Evolutionary conservation across 805 yeast genomes (phyloP), one percentile per base, ranked within the genome.

Genomic region (Limtongia smithiae): DNA sequence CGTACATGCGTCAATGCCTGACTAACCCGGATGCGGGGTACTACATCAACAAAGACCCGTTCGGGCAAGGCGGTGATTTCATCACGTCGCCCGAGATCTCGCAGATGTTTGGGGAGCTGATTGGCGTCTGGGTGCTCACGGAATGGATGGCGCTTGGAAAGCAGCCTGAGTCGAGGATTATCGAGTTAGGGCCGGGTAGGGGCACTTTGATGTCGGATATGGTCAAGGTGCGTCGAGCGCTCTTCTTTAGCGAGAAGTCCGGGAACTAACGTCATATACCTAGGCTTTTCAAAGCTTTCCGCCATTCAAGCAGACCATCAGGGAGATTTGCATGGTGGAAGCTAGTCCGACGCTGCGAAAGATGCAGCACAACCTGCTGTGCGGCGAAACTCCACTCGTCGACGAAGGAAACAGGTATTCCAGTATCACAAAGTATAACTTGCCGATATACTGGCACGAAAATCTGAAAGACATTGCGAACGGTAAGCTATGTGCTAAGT

Each of bases 61-160:
- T 87, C 31, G 86, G 83, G 28, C 48, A 65, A 1, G 63, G 67
- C 5, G 94, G 95, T 4, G 95, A 87, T 65, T 87, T 87, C 64
- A 74, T 82, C 44, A 87, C 95, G 0, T 82, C 91, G 0, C 95
- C 95, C 0, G 95, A 87, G 65, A 85, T 87, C 43, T 83, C 91
- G 5, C 86, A 85, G 34, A 82, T 86, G 69, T 87, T 86, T 70
- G 95, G 95, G 18, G 95, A 87, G 64, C 77, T 85, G 70, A 73
- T 85, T 50, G 95, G 93, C 0, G 68, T 87, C 4, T 87, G 94
- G 87, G 15, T 68, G 11, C 47, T 68, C 15, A 61, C 71, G 2
- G 67, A 71, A 32, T 85, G 89, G 85, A 51, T 75, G 30, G 63
- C 70, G 1, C 90, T 83, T 57, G 72, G 76, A 24, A 70, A 64